These are phyloP conservation scores for Fusarium sp. DNA, from an alignment of 2,329 filamentous ascomycete genomes.

Conservation along the genomic window DNA sequence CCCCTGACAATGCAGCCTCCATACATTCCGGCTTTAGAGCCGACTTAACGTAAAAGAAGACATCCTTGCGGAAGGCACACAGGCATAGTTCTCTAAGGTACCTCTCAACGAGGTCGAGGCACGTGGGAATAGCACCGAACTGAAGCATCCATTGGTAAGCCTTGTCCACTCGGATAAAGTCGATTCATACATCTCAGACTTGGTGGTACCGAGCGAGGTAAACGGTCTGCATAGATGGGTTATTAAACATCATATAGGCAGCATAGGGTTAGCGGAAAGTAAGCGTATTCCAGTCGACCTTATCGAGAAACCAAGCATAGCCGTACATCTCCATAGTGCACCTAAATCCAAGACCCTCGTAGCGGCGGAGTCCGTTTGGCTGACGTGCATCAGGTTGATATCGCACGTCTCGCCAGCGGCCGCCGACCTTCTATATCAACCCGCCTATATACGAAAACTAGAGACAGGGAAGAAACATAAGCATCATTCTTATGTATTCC, in stretches of 20 bases:
- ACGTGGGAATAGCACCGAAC: background rate
- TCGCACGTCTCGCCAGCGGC: background rate
- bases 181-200: background rate
- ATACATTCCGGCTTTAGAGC: background rate
- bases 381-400: background rate
- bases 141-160: conserved; percentile 3
- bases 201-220: conserved; percentile 4
- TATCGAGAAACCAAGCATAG: conserved; percentile 10
- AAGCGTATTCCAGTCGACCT: background rate
- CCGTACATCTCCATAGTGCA: background rate
- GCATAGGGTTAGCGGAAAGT: background rate
- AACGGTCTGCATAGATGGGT: background rate
- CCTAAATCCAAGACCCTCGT: background rate
- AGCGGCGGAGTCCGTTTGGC: background rate
- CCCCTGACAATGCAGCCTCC: background rate
- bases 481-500: background rate
- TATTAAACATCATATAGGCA: conserved; percentile 6
- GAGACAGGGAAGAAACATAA: background rate
- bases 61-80: conserved; percentile 5
- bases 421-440: background rate
- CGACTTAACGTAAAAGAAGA: conserved; percentile 1
- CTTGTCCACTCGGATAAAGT: background rate
- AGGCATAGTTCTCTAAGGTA: conserved; percentile 1
- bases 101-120: background rate
- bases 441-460: background rate